phyloP scores from a whole-genome alignment of 1,284 basidiomycete genomes.

The Lignosus rhinocerotis region DNA sequence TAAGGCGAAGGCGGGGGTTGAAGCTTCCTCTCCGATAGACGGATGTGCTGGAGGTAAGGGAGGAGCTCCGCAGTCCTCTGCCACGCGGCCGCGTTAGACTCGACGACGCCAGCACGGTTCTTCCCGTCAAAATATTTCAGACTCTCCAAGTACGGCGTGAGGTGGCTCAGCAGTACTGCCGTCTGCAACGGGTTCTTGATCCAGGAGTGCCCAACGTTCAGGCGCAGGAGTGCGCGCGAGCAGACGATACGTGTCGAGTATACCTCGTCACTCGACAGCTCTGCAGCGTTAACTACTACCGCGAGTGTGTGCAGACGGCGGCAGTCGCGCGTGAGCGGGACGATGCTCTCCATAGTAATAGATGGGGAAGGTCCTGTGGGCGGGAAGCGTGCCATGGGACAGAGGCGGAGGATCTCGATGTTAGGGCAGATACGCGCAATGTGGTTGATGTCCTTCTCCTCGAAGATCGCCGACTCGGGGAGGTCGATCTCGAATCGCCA shows the following conservation, averaged over 20 bases:
- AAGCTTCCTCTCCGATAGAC: slow-evolving; percentile 57
- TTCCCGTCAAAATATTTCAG: slow-evolving; percentile 76
- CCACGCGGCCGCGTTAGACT: slow-evolving; percentile 66
- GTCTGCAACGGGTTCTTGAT: slow-evolving; percentile 64
- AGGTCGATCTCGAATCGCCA: slow-evolving; percentile 70
- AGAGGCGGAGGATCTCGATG: slow-evolving; percentile 64
- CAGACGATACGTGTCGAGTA: slow-evolving; percentile 48
- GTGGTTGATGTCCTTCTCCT: slow-evolving; percentile 55
- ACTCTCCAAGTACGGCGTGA: slow-evolving; percentile 66
- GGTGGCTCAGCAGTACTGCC: slow-evolving; percentile 70
- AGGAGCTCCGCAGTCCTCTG: slow-evolving; percentile 65
- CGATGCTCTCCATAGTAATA: slow-evolving; percentile 49
- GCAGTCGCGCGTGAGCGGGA: slow-evolving; percentile 57
- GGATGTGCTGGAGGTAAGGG: slow-evolving; percentile 66
- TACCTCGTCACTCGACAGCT: slow-evolving; percentile 42
- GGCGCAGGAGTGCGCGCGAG: slow-evolving; percentile 61
- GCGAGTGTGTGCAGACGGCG: slow-evolving; percentile 61
- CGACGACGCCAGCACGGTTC: slow-evolving; percentile 66
- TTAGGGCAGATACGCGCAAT: slow-evolving; percentile 63
- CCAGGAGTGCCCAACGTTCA: slow-evolving; percentile 76
- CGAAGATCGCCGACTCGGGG: slow-evolving; percentile 68
- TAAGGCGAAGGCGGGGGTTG: slow-evolving; percentile 35
- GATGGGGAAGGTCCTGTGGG: slow-evolving; percentile 47
- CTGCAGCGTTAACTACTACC: slow-evolving; percentile 59
- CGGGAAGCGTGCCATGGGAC: slow-evolving; percentile 66